A percentile compares a stretch with the other conserved stretches of the same genome.
Conservation (phyloP, 2,329 filamentous ascomycete genomes). For the Fusarium armeniacum region DNA sequence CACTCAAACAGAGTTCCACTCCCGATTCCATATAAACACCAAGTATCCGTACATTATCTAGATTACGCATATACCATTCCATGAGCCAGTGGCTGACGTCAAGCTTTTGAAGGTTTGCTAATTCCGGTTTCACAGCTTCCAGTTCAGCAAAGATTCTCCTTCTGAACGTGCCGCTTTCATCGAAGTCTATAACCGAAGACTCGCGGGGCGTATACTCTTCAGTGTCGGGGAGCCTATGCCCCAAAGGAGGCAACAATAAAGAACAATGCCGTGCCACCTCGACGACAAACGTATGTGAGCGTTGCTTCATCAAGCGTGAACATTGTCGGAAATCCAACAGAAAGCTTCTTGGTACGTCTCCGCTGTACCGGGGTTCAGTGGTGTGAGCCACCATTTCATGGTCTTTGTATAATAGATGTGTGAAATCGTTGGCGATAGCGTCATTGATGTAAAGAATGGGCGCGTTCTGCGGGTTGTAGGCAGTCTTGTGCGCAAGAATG, state of each 20-base stretch:
- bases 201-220: too few relatives aligned
- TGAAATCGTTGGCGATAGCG: neutral
- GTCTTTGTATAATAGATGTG: neutral
- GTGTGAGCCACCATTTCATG: neutral
- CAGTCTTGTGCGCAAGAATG: neutral
- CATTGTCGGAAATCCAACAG: neutral
- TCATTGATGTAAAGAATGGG: conserved; percentile 5
- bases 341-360: neutral
- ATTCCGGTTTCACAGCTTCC: neutral
- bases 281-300: neutral
- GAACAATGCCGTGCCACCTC: too few relatives aligned
- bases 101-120: neutral
- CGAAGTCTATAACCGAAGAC: too few relatives aligned
- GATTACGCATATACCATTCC: too few relatives aligned
- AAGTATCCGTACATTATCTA: too few relatives aligned
- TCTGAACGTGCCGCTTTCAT: too few relatives aligned
- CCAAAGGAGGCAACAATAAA: too few relatives aligned
- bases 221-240: too few relatives aligned
- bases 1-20: neutral
- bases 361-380: neutral
- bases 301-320: conserved; percentile 6
- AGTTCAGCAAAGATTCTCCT: neutral
- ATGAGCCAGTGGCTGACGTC: neutral
- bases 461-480: neutral
- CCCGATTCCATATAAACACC: neutral